Evolutionary conservation across 306 rosid species (phyloP).

Genomic region (Prinsepia uniflora): DNA sequence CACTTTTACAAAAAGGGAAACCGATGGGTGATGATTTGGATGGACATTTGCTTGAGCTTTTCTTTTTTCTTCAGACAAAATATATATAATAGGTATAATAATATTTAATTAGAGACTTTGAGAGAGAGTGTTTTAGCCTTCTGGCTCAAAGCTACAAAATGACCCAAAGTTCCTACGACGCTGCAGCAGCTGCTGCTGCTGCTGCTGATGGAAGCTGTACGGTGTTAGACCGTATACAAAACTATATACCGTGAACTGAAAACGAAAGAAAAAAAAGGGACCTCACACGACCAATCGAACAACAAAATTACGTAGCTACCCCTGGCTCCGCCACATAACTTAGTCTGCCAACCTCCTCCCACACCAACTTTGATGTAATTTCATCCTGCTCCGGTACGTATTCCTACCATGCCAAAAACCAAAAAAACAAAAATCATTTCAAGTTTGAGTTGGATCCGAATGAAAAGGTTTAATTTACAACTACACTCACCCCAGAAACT

Average conservation of each 20-base stretch:
- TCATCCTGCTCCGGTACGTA: slow-evolving; percentile 86
- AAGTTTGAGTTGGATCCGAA: not conserved
- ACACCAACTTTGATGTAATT: slow-evolving; percentile 80
- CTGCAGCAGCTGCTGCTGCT: slow-evolving; percentile 9
- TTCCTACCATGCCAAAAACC: slow-evolving; percentile 46
- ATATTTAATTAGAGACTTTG: not conserved
- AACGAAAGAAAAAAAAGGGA: slow-evolving; percentile 30
- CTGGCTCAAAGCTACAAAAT: slow-evolving; percentile 20
- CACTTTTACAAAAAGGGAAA: slow-evolving; percentile 5
- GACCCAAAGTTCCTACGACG: slow-evolving; percentile 19
- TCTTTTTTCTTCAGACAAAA: not conserved
- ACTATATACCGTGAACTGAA: slow-evolving; percentile 50
- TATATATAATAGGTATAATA: slow-evolving; percentile 6
- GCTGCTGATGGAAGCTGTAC: not conserved
- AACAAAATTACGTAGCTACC: slow-evolving; percentile 54
- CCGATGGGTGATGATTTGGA: not conserved
- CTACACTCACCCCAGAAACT: no score
- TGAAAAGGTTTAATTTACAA: not conserved
- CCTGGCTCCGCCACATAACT: slow-evolving; percentile 65
- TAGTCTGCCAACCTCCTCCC: slow-evolving; percentile 76
- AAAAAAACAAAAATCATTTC: not conserved
- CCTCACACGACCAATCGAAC: slow-evolving; percentile 12
- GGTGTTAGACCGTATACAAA: slow-evolving; percentile 9
- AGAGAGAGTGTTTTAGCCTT: no score
- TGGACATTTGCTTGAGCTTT: not conserved